Evolutionary conservation across 164 flowering plant species (phyloP).

Genomic region (Aristolochia fimbriata): DNA sequence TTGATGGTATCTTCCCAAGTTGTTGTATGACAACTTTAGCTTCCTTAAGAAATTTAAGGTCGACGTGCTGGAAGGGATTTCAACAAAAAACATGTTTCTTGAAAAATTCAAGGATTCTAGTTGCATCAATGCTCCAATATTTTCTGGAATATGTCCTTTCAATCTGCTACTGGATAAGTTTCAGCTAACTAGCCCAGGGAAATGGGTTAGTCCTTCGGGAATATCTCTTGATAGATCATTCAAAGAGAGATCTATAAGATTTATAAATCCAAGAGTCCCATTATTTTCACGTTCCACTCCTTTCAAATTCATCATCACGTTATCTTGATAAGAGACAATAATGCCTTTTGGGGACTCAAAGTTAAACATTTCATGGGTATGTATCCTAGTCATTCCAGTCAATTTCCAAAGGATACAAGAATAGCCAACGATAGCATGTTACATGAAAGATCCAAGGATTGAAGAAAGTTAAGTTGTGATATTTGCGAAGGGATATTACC

Average conservation of each 20-base stretch:
- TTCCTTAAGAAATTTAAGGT: conserved; percentile 4
- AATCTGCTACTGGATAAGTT: conserved; percentile 2
- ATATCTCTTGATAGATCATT: conserved; percentile 7
- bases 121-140: conserved; percentile 3
- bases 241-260: too few relatives aligned
- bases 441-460: conserved; percentile 13
- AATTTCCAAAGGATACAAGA: conserved; percentile 11
- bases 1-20: conserved; percentile 14
- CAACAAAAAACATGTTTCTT: conserved; percentile 9
- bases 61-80: conserved; percentile 10
- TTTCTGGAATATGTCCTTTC: conserved; percentile 9
- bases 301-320: conserved; percentile 1
- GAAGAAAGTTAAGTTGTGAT: conserved; percentile 10
- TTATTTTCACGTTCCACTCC: conserved; percentile 3
- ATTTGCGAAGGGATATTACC: conserved; percentile 4
- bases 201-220: conserved; percentile 4
- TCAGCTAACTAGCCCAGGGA: conserved; percentile 2
- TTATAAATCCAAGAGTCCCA: conserved; percentile 2
- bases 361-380: too few relatives aligned
- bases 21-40: conserved; percentile 18
- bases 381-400: conserved; percentile 4
- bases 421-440: conserved; percentile 7
- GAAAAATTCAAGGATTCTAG: conserved; percentile 15
- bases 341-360: not conserved
- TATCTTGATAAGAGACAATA: not conserved